A percentile compares a stretch with the other conserved stretches of the same genome.
These are phyloP conservation scores for Xylaria nigripes DNA, from an alignment of 495 filamentous ascomycete genomes.

Conservation along the genomic window DNA sequence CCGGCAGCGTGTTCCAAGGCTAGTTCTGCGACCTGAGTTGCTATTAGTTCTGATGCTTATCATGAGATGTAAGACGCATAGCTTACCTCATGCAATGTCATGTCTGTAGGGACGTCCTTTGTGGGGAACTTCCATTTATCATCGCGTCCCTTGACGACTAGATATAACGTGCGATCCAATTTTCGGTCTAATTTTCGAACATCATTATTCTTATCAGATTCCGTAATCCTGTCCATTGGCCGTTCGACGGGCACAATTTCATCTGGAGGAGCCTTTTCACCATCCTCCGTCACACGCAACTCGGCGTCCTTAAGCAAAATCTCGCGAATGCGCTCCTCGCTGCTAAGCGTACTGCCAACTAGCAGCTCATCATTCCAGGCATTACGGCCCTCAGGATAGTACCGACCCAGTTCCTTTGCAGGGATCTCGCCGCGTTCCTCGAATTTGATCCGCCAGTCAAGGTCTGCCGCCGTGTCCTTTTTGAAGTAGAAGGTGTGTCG, in stretches of 20 bases:
- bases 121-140: constrained; percentile 73
- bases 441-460: constrained; percentile 86
- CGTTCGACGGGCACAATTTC: constrained; percentile 62
- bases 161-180: constrained; percentile 73
- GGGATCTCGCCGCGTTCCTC: constrained; percentile 59
- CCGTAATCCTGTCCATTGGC: constrained; percentile 62
- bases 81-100: constrained; percentile 74
- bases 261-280: constrained; percentile 51
- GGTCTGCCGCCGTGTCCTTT: constrained; percentile 70
- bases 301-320: constrained; percentile 69
- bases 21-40: constrained; percentile 65
- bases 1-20: constrained; percentile 69
- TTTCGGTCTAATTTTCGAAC: constrained; percentile 65
- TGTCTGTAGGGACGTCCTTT: constrained; percentile 54
- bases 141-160: constrained; percentile 64
- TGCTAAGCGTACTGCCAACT: constrained; percentile 55
- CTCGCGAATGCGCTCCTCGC: constrained; percentile 46
- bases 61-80: background rate
- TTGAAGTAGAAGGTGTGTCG: constrained; percentile 94
- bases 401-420: constrained; percentile 77
- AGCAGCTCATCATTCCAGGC: constrained; percentile 92
- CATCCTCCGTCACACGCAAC: constrained; percentile 51
- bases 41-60: constrained; percentile 3
- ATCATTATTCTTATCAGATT: constrained; percentile 73
- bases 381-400: constrained; percentile 65